Base-by-base conservation (phyloP, 169 alveolate genomes). In the Cryptosporidium sp. region DNA sequence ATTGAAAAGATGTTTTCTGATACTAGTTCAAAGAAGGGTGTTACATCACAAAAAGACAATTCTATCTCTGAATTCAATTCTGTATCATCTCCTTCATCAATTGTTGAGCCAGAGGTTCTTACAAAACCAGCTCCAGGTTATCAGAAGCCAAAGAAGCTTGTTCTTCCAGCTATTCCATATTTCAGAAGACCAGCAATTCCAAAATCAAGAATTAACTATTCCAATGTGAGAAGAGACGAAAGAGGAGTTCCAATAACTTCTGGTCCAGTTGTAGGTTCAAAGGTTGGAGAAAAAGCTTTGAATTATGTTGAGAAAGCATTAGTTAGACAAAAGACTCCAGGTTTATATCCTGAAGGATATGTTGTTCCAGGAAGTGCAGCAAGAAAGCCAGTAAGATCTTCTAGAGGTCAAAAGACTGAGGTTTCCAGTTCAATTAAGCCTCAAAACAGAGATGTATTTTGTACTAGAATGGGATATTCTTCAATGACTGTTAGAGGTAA, bases 221-320 rank as follows among this genome's bases (percentile, higher is more conserved):
- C 51, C 18, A 60, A 80, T 16, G 68, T 60, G 1, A 29, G 53
- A 31, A 80, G 70, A 33, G 89, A 80, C 26, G 62, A 12, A n/a
- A 80, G 89, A 62, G 89, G 89, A 16, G 89, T 80, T 44, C 89
- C 89, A 26, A 80, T 80, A 18, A 70, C 70, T 21, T 29, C 89
- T n/a, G 89, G 89, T 9, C 89, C 89, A 23, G 31, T 42, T 29
- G 89, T 67, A 10, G 89, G 89, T 5, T 61, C 89, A 18, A 60
- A 51, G 33, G 89, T 80, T 23, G 89, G 80, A 45, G 80, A 80
- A 37, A 67, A 29, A 18, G 89, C 89, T 18, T 44, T 80, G 18
- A 42, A 60, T 62, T 80, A 80, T 44, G 44, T 80, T 61, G 89
- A 80, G 75, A 80, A 80, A 6, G 89, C 89, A 5, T 37, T 80